phyloP scores from a whole-genome alignment of 371 early-diverging fungal genomes.

The Amoeboaphelidium occidentale region DNA sequence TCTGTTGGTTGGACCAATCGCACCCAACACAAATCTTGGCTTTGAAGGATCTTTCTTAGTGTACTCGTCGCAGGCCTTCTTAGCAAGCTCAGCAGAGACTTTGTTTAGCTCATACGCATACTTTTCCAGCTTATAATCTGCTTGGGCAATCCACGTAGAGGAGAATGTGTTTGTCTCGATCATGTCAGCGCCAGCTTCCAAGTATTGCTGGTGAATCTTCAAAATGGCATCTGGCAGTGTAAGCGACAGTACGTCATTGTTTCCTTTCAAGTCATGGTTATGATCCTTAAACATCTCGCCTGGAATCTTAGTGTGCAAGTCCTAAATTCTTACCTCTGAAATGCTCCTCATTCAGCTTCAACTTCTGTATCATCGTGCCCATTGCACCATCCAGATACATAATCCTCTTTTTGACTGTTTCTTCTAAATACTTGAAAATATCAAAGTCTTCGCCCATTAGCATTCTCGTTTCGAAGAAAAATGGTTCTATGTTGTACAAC shows the following conservation, averaged over 20 bases:
- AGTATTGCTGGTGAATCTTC: slow-evolving; percentile 57
- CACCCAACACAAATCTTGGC: slow-evolving; percentile 40
- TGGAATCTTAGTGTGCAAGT: slow-evolving; percentile 2
- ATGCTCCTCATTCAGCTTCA: slow-evolving; percentile 49
- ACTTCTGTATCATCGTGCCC: slow-evolving; percentile 78
- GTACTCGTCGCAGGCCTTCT: slow-evolving; percentile 45
- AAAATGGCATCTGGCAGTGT: slow-evolving; percentile 67
- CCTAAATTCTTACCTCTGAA: slow-evolving; percentile 29
- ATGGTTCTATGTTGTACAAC: too few relatives aligned
- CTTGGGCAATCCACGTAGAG: slow-evolving; percentile 63
- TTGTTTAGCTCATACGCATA: slow-evolving; percentile 71
- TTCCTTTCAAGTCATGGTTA: slow-evolving; percentile 60
- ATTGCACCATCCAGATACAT: slow-evolving; percentile 79
- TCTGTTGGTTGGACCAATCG: slow-evolving; percentile 81
- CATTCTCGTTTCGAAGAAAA: too few relatives aligned
- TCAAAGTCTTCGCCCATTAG: slow-evolving; percentile 10
- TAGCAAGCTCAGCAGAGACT: slow-evolving; percentile 55
- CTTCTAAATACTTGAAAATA: slow-evolving; percentile 31
- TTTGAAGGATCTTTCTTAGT: slow-evolving; percentile 10
- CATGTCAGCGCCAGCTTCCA: slow-evolving; percentile 75
- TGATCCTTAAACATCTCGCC: slow-evolving; percentile 54
- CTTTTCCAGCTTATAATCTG: slow-evolving; percentile 58
- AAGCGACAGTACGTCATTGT: slow-evolving; percentile 74
- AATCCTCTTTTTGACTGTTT: slow-evolving; percentile 48
- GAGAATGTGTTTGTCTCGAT: slow-evolving; percentile 86